A percentile compares a stretch with the other conserved stretches of the same genome.
phyloP scores from a whole-genome alignment of 768 basidiomycete genomes.

The Clitopilus hobsonii region DNA sequence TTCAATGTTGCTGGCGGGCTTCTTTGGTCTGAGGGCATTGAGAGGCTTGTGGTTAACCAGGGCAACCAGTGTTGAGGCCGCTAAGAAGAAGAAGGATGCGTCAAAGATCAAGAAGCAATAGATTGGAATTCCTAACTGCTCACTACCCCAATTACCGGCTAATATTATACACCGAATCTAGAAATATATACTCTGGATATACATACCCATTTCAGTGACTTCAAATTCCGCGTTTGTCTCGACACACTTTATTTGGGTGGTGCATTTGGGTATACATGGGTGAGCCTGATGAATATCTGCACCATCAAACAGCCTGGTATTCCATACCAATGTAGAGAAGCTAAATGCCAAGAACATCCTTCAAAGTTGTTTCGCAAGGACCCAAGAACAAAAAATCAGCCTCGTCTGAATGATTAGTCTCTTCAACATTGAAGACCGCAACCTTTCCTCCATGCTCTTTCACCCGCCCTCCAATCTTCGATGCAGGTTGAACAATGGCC shows the following conservation, averaged over 20 bases:
- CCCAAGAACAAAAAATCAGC: constrained; percentile 47
- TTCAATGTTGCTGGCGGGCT: neutral
- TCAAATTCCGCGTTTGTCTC: too few species aligned
- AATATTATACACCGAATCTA: too few species aligned
- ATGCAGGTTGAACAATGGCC: constrained; percentile 32
- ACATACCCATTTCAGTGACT: too few species aligned
- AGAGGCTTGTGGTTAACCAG: neutral
- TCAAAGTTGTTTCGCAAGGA: constrained; percentile 39
- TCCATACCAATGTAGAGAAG: too few species aligned
- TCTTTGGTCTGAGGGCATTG: neutral
- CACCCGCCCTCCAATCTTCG: constrained; percentile 26
- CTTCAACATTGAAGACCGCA: constrained; percentile 35
- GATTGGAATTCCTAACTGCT: neutral
- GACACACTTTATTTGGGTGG: too few species aligned
- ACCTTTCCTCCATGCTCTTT: constrained; percentile 29
- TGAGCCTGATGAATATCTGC: too few species aligned
- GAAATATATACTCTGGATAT: too few species aligned
- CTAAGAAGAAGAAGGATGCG: neutral
- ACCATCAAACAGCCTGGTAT: too few species aligned
- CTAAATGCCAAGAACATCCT: constrained; percentile 26
- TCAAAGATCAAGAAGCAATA: neutral
- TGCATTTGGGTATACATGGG: too few species aligned
- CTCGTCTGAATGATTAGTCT: constrained; percentile 27
- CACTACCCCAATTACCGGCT: constrained; percentile 7
- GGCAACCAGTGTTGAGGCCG: neutral